These are phyloP conservation scores for Amborella trichopoda DNA, from an alignment of 164 flowering plant genomes.

Conservation along the genomic window DNA sequence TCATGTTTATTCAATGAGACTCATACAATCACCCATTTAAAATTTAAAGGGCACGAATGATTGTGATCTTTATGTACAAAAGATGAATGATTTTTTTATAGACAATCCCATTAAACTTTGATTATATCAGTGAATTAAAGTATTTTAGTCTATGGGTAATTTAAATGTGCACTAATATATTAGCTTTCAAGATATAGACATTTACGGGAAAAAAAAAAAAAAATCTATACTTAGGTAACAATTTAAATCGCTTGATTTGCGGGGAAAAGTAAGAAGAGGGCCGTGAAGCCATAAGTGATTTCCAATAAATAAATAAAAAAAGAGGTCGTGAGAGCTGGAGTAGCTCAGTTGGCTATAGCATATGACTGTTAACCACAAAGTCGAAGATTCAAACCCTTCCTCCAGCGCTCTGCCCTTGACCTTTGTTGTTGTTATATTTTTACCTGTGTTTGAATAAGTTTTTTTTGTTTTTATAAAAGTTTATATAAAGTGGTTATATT, in stretches of 20 bases:
- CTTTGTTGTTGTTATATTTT: neutral
- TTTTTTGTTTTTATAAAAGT: neutral
- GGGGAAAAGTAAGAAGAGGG: neutral
- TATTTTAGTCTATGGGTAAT: too few relatives aligned
- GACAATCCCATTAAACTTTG: too few relatives aligned
- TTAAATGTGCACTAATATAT: neutral
- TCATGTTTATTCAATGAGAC: too few relatives aligned
- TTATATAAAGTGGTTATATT: neutral
- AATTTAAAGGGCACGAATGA: too few relatives aligned
- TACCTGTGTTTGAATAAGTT: neutral
- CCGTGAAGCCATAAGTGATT: neutral
- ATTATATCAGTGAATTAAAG: too few relatives aligned
- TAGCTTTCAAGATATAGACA: neutral
- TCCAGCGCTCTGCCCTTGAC: neutral
- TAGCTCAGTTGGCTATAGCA: neutral
- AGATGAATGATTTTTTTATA: too few relatives aligned
- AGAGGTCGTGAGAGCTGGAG: neutral
- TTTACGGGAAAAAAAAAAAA: neutral
- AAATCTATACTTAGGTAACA: neutral
- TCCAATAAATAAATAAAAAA: too few relatives aligned
- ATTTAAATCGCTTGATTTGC: neutral
- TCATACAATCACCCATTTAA: too few relatives aligned
- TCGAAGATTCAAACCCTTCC: conserved; percentile 1
- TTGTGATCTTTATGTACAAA: too few relatives aligned
- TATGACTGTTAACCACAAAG: neutral